Conservation (phyloP, 495 filamentous ascomycete genomes). For the Penicilliopsis zonata region DNA sequence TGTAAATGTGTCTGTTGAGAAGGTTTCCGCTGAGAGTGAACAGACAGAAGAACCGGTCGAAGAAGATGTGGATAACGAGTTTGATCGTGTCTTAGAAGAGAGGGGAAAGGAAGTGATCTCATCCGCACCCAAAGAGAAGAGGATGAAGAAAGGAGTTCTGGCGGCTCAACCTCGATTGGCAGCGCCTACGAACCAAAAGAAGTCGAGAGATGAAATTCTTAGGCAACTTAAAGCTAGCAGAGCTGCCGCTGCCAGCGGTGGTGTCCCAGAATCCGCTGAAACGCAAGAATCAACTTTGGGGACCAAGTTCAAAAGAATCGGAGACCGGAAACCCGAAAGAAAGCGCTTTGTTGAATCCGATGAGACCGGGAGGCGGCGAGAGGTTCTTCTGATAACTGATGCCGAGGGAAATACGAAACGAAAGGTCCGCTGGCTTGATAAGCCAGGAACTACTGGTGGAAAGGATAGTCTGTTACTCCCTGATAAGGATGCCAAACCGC, state of each 20-base stretch:
- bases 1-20: slow-evolving; percentile 23
- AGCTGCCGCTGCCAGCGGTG: slow-evolving; percentile 39
- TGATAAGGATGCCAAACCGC: slow-evolving; percentile 49
- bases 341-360: slow-evolving; percentile 66
- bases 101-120: slow-evolving; percentile 44
- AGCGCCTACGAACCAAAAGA: slow-evolving; percentile 48
- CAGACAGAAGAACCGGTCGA: slow-evolving; percentile 8
- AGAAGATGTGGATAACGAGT: slow-evolving; percentile 57
- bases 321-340: slow-evolving; percentile 41
- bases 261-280: slow-evolving; percentile 36
- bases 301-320: slow-evolving; percentile 72
- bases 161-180: slow-evolving; percentile 50
- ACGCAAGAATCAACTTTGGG: slow-evolving; percentile 49
- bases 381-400: slow-evolving; percentile 77
- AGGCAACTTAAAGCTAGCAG: slow-evolving; percentile 69
- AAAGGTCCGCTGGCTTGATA: slow-evolving; percentile 50
- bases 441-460: slow-evolving; percentile 27
- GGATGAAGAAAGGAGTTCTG: slow-evolving; percentile 68
- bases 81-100: slow-evolving; percentile 58
- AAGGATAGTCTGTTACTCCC: slow-evolving; percentile 45
- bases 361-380: slow-evolving; percentile 50
- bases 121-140: slow-evolving; percentile 31
- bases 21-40: slow-evolving; percentile 6
- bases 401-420: slow-evolving; percentile 79
- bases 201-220: slow-evolving; percentile 73